Evolutionary conservation across 179 eudicot genomes (phyloP), one percentile per base, ranked within the genome.

Genomic region (Gypsophila paniculata): DNA sequence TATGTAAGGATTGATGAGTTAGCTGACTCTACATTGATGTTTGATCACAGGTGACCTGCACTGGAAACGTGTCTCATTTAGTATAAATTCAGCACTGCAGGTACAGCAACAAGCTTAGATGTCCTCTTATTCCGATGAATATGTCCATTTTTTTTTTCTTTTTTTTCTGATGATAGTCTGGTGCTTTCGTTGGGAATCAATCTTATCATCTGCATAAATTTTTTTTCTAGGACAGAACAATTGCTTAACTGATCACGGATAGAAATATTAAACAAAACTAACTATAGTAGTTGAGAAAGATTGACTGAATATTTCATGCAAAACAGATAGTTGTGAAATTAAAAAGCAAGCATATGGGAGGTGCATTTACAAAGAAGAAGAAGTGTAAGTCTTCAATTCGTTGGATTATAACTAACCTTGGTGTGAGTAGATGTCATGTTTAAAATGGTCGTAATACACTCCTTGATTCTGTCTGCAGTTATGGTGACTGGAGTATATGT

Each of bases 351-450:
- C 93, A 91, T 75, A 88, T 93, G 76, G 98, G 84, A 74, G 97
- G 97, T 60, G 86, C 98, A 74, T 89, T 93, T 83, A 91, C 97
- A 68, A 93, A 93, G 84, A 91, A 93, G 87, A 93, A 89, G 87
- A 89, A 84, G 82, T 89, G 98, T 93, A 88, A 82, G 92, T 21
- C 79, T 65, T 49, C 72, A 14, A 69, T 26, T 64, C 53, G 34
- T 51, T 25, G 15, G 3, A 22, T 59, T 49, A 54, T 14, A 14
- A 62, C 6, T 60, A 79, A 39, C 55, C 71, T 18, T 59, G 5
- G 4, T 18, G 48, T 46, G 57, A 61, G 54, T 21, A 18, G 18
- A 44, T 68, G n/a, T 49, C 66, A 52, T 79, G 61, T 61, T 61
- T 21, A 59, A 61, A 22, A 38, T 54, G 61, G 15, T 42, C 38